A percentile compares a stretch with the other conserved stretches of the same genome.
Conservation (phyloP, 2,329 filamentous ascomycete genomes). For the Scorias spongiosa region DNA sequence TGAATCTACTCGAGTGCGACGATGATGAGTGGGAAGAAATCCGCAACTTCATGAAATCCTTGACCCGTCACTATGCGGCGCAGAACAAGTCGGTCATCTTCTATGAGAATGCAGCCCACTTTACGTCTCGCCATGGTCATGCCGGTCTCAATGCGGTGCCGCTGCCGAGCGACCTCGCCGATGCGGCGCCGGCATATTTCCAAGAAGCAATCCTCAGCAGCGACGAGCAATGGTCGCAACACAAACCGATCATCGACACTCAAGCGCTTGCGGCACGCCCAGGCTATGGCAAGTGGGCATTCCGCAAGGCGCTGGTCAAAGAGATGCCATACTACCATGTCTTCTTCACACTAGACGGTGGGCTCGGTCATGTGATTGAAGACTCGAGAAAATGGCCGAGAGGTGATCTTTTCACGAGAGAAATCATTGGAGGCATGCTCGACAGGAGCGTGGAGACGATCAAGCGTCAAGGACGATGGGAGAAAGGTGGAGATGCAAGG, state of each 20-base stretch:
- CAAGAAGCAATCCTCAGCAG: constrained; percentile 76
- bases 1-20: constrained; percentile 90
- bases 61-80: constrained; percentile 87
- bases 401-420: constrained; percentile 83
- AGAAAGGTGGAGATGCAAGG: constrained; percentile 38
- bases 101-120: constrained; percentile 88
- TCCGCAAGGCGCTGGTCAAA: constrained; percentile 68
- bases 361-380: constrained; percentile 83
- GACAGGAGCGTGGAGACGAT: constrained; percentile 68
- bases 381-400: constrained; percentile 71
- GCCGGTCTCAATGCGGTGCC: constrained; percentile 77
- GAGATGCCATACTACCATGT: constrained; percentile 98
- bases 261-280: constrained; percentile 41
- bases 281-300: constrained; percentile 65
- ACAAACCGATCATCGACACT: constrained; percentile 89
- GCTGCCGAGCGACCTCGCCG: constrained; percentile 79
- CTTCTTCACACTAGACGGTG: constrained; percentile 88
- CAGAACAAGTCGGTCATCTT: constrained; percentile 87
- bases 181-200: constrained; percentile 88
- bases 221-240: constrained; percentile 91
- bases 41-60: constrained; percentile 95
- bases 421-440: constrained; percentile 84
- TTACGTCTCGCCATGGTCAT: constrained; percentile 56
- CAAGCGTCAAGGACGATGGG: constrained; percentile 83
- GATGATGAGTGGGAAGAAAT: constrained; percentile 99